These are phyloP conservation scores for Cystobasidium pallidum DNA, from an alignment of 1,284 basidiomycete species.

Conservation along the genomic window DNA sequence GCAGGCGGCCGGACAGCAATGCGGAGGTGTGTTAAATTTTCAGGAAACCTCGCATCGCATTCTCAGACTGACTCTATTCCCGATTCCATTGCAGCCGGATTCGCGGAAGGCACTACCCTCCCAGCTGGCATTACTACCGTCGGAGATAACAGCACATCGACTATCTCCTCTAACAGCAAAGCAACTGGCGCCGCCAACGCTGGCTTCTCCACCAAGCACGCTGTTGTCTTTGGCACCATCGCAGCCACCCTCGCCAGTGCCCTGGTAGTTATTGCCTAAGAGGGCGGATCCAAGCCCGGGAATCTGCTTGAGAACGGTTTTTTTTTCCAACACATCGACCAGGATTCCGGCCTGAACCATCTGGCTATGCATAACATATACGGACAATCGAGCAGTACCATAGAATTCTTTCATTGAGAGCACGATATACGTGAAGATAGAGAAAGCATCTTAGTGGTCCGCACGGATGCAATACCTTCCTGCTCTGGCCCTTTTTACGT, in stretches of 20 bases:
- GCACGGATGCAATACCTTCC: no score
- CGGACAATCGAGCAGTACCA: background rate
- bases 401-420: no score
- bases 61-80: background rate
- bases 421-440: no score
- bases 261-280: conserved; percentile 16
- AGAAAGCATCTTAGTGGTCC: no score
- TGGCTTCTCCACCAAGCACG: conserved; percentile 35
- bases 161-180: conserved; percentile 13
- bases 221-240: conserved; percentile 36
- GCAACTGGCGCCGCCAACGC: background rate
- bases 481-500: no score
- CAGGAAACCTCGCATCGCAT: background rate
- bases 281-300: no score
- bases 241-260: conserved; percentile 23
- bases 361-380: background rate
- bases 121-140: conserved; percentile 36
- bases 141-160: background rate
- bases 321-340: no score
- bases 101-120: conserved; percentile 22
- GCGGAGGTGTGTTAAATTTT: conserved; percentile 37
- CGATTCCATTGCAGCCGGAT: background rate
- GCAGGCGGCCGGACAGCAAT: conserved; percentile 18
- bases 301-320: background rate
- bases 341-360: no score